Base-by-base conservation (phyloP, 2,329 filamentous ascomycete species). In the Orbilia oligospora region DNA sequence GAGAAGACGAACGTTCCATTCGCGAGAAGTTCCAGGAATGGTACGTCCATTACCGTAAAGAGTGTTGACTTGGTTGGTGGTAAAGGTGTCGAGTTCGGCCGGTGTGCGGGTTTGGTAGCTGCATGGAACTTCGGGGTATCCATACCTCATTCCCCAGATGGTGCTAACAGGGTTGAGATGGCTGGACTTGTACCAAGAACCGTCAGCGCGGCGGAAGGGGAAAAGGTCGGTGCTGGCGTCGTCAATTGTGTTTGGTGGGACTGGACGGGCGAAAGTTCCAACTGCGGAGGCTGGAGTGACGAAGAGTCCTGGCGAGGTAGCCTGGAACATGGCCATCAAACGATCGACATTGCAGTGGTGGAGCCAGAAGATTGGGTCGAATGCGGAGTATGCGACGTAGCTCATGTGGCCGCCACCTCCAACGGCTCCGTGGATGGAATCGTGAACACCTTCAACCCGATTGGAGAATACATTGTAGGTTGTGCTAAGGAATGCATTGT, bases 341-440 rank as follows among this genome's bases (percentile, higher is more conserved):
- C 82, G 81, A 55, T 83, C 82, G 9, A 83, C 80, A 14, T 82
- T 80, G n/a, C 71, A 78, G 67, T 82, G 80, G 20, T 73, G 56
- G 22, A 70, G 58, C 70, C 18, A 83, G 73, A 83, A 83, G n/a
- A 83, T 80, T 1, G 82, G 81, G 53, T 83, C 82, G 51, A 82
- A 83, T 16, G 81, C 80, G 27, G 81, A 77, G 48, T 80, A 93
- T 91, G 0, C 91, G 91, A 41, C 44, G 5, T 12, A 27, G 9
- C 64, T 55, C 63, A 78, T 72, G 14, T 78, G 87, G 87, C 75
- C 85, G 83, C 67, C 88, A 85, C 84, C 86, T 36, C 88, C 92
- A 2, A 88, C 86, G 61, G 88, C 86, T 36, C 87, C 87, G 80
- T 88, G 87, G 38, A 87, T 84, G 33, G 82, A 83, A 80, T 87